Base-by-base conservation (phyloP, 2,329 filamentous ascomycete genomes). In the Botryosphaeria dothidea region DNA sequence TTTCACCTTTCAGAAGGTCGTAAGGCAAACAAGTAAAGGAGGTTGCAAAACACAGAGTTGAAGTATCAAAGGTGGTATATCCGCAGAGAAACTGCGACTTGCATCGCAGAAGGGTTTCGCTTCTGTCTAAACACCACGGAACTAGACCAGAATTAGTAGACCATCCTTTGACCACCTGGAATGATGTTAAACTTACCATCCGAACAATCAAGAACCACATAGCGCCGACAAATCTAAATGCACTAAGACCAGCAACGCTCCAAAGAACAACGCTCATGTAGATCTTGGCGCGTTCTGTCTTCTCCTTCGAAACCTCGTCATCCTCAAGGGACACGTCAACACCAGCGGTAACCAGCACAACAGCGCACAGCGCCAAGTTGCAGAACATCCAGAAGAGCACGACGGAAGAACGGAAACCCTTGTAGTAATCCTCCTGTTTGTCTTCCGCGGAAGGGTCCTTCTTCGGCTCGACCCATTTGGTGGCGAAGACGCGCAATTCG, bases 401-500 rank as follows among this genome's bases (percentile, higher is more conserved):
- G 70, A 97, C 93, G 29, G 92, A 88, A 21, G 92, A 96, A 68
- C 95, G 88, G 77, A 99, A 97, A 69, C 93, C 95, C 72, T 93
- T 93, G 85, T 99, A 99, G 80, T 98, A 99, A 77, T 99, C 95
- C 82, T 97, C 92, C 78, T 99, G 94, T 74, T 91, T 92, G 75
- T 97, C 93, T 48, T 81, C 75, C 11, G 85, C 78, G n/a, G 82
- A 81, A 2, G 86, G 85, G 0, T 82, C 72, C 72, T 87, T 88
- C 78, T 90, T 88, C 68, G 92, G 89, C 68, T 90, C 88, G 29
- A 90, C 88, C 51, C 87, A 87, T 78, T 97, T 98, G 27, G 82
- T 81, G 49, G 84, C 80, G 75, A 98, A 96, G 15, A 88, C 85
- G 2, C 83, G 80, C 58, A 97, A 80, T 74, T 99, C 95, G 43